phyloP scores from a whole-genome alignment of 768 basidiomycete genomes.

The Agrocybe praecox region DNA sequence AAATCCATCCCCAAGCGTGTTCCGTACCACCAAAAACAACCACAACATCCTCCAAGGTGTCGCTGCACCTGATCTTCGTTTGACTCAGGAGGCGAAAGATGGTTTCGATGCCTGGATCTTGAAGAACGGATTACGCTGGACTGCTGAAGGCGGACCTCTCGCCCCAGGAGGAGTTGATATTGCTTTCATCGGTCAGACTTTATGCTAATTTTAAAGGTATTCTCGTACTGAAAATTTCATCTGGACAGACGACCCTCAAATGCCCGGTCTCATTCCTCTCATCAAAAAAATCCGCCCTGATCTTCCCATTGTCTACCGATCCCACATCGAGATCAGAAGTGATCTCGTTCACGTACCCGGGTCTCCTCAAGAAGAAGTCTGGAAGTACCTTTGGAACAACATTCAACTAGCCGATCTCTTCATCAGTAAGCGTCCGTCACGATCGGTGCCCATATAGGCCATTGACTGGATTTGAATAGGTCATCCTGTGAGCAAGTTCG shows the following conservation, averaged over 20 bases:
- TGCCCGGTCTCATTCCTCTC: conserved; percentile 92
- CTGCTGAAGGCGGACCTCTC: conserved; percentile 80
- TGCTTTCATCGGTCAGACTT: conserved; percentile 76
- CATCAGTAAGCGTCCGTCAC: conserved; percentile 58
- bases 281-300: conserved; percentile 85
- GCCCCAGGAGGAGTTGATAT: conserved; percentile 84
- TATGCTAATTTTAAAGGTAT: not conserved
- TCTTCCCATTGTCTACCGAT: conserved; percentile 89
- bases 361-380: conserved; percentile 89
- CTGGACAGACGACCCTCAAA: conserved; percentile 77
- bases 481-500: conserved; percentile 94
- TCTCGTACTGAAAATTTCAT: not conserved
- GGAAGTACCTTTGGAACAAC: conserved; percentile 95
- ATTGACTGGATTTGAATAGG: conserved; percentile 31
- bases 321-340: conserved; percentile 92
- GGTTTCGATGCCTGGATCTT: conserved; percentile 87
- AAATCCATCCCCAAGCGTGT: conserved; percentile 86
- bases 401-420: conserved; percentile 90
- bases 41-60: conserved; percentile 96
- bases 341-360: conserved; percentile 82
- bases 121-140: conserved; percentile 90
- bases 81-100: conserved; percentile 78
- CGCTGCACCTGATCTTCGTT: conserved; percentile 72
- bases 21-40: conserved; percentile 94
- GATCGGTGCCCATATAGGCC: not conserved